Conservation (phyloP, 1,284 basidiomycete genomes). For the Ceraceosorus guamensis region DNA sequence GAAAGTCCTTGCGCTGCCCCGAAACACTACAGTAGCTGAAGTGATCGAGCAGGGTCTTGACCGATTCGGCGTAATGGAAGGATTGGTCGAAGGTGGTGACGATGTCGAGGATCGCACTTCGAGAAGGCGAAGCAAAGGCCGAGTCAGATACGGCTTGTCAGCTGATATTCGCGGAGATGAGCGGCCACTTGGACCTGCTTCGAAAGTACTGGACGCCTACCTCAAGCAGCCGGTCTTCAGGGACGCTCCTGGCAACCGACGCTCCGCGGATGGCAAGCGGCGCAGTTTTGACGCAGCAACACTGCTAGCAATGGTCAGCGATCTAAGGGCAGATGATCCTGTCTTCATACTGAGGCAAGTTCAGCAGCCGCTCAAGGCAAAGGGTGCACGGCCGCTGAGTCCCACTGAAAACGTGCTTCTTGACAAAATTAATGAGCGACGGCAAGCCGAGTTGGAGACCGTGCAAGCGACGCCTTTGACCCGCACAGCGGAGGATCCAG, state of each 20-base stretch:
- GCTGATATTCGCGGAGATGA: conserved; percentile 19
- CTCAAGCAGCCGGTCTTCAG: conserved; percentile 66
- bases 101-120: conserved; percentile 85
- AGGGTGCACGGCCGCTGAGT: conserved; percentile 18
- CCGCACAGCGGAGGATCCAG: conserved; percentile 10
- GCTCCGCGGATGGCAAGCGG: conserved; percentile 64
- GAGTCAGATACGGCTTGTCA: conserved; percentile 72
- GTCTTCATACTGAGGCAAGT: conserved; percentile 64
- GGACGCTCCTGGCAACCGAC: conserved; percentile 55
- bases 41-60: conserved; percentile 87
- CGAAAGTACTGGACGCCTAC: conserved; percentile 65
- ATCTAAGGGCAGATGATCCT: conserved; percentile 72
- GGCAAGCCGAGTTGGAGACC: conserved; percentile 36
- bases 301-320: conserved; percentile 55
- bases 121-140: conserved; percentile 67
- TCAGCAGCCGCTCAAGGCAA: conserved; percentile 10
- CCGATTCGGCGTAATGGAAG: conserved; percentile 84
- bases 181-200: conserved; percentile 21
- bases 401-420: conserved; percentile 22
- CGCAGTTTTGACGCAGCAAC: conserved; percentile 75
- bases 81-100: conserved; percentile 93
- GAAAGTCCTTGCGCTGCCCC: conserved; percentile 58
- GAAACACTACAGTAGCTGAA: conserved; percentile 90
- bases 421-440: conserved; percentile 50
- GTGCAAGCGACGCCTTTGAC: conserved; percentile 2